Conservation (phyloP, 2,329 filamentous ascomycete species). For the Herpotrichia juniperi region DNA sequence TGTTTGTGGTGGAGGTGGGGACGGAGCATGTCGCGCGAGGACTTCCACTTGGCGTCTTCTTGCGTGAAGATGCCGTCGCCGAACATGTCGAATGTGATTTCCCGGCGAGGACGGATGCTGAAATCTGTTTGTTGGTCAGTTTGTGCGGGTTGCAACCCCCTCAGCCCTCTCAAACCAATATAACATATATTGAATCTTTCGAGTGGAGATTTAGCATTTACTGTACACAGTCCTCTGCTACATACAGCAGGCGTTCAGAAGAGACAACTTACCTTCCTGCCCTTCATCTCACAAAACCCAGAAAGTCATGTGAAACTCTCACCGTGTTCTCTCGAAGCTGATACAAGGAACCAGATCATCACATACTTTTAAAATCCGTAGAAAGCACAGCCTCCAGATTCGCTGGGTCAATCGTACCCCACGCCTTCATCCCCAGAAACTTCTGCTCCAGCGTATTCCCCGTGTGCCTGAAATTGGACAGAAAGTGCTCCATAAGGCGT, state of each 20-base stretch:
- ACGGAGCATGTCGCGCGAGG: constrained; percentile 51
- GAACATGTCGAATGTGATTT: constrained; percentile 45
- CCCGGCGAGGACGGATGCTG: constrained; percentile 41
- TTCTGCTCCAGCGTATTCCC: constrained; percentile 26
- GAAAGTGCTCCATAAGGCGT: constrained; percentile 35
- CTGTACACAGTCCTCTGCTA: background rate
- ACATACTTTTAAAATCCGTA: constrained; percentile 25
- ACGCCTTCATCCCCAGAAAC: constrained; percentile 23
- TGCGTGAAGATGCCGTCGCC: constrained; percentile 50
- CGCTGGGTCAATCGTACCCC: constrained; percentile 29
- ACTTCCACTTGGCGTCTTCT: constrained; percentile 41
- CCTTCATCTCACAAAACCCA: no score
- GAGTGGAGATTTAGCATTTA: no score
- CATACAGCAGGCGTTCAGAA: background rate
- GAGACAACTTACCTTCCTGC: no score
- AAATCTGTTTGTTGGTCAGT: constrained; percentile 45
- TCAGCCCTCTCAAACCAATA: background rate
- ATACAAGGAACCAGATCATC: no score
- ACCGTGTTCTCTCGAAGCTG: no score
- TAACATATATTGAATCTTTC: no score
- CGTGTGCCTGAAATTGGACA: constrained; percentile 45
- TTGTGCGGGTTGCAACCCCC: no score
- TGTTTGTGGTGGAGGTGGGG: constrained; percentile 56
- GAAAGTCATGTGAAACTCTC: no score
- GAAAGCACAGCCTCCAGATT: constrained; percentile 30